A percentile compares a stretch with the other conserved stretches of the same genome.
phyloP scores from a whole-genome alignment of 306 rosid genomes.

The Arachis stenosperma region DNA sequence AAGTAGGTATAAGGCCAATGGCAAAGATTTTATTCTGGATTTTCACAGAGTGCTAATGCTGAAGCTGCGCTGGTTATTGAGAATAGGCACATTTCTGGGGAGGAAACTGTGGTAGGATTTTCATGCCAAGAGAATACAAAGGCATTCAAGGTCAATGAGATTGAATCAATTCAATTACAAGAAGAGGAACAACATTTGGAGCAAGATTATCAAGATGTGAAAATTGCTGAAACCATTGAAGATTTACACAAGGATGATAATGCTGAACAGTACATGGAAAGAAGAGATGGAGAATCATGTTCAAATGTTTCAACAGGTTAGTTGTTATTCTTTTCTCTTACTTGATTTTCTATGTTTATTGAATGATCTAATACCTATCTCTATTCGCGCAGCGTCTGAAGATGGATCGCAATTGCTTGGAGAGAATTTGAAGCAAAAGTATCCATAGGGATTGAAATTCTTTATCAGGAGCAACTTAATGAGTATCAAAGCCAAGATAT shows the following conservation, averaged over 20 bases:
- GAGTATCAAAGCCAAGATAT: constrained; percentile 57
- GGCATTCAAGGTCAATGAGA: constrained; percentile 19
- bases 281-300: constrained; percentile 45
- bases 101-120: constrained; percentile 45
- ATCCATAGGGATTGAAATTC: too few species aligned
- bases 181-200: constrained; percentile 38
- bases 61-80: constrained; percentile 56
- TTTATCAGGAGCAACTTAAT: too few species aligned
- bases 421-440: too few species aligned
- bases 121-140: constrained; percentile 41
- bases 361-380: too few species aligned
- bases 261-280: constrained; percentile 39
- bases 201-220: constrained; percentile 38
- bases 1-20: constrained; percentile 43
- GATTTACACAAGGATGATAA: constrained; percentile 42
- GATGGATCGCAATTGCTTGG: too few species aligned
- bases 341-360: constrained; percentile 5
- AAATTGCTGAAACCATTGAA: constrained; percentile 42
- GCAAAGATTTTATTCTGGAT: constrained; percentile 80
- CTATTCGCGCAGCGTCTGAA: too few species aligned
- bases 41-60: constrained; percentile 55
- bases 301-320: constrained; percentile 62
- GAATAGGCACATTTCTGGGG: constrained; percentile 71
- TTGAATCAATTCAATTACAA: constrained; percentile 41
- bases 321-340: constrained; percentile 10